Base-by-base conservation (phyloP, 768 basidiomycete genomes). In the Amanita pallidorosea region DNA sequence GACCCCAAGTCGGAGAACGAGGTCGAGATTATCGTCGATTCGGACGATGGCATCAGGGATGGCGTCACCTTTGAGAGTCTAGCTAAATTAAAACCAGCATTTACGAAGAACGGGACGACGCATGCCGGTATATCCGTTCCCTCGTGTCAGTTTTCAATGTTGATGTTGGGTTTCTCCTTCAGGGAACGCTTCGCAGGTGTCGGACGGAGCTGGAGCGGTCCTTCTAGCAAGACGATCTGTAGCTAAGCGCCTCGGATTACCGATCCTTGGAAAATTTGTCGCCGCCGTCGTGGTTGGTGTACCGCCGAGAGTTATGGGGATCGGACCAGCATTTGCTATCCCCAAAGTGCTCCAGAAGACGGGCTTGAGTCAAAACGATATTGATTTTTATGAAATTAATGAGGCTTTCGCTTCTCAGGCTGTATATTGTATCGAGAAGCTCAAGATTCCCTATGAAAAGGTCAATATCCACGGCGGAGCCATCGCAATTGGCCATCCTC, bases 311-410 rank as follows among this genome's bases (percentile, higher is more conserved):
- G 81, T 92, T 63, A 93, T 92, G 89, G 91, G 91, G 60, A 80
- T 95, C 59, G 92, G 92, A 49, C 92, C 92, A 2, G 88, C 88
- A 33, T 86, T 77, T 64, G 93, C 91, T 42, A 89, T 93, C 56
- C 90, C 91, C 40, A 77, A 78, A 55, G 74, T 73, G 2, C 80
- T 93, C 51, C 72, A 76, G 57, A 75, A 79, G 59, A 72, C 77
- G 1, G 86, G 88, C 13, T 71, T 94, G 44, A 63, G 67, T 38
- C 69, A 72, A 53, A 68, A 77, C 42, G 92, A 94, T 58, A 70
- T 95, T 57, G 91, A 95, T 68, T 88, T 94, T 62, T 95, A 72
- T 67, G 88, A 93, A 69, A 90, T 91, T 66, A 93, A 93, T 63
- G 90, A 92, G 66, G 90, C 91, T 27, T 93, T 92, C 62, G 89